A percentile compares a stretch with the other conserved stretches of the same genome.
Evolutionary conservation across 805 yeast genomes (phyloP).

Genomic region (Candida nemodendra): DNA sequence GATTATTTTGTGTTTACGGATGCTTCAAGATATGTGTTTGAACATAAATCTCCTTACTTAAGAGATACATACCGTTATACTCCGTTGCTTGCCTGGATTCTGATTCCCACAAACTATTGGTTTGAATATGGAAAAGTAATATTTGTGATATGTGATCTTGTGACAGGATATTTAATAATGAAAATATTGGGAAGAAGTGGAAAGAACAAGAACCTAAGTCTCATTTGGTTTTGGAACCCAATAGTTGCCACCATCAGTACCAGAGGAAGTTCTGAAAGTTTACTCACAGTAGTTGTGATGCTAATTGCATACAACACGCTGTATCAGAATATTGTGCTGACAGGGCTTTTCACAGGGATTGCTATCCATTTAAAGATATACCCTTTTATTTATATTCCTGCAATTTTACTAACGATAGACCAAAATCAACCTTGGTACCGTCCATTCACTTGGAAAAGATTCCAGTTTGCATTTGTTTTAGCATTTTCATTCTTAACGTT

Average conservation of each 20-base stretch:
- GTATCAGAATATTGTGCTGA: slow-evolving; percentile 28
- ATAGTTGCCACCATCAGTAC: slow-evolving; percentile 93
- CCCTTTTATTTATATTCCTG: slow-evolving; percentile 85
- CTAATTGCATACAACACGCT: slow-evolving; percentile 49
- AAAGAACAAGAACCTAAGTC: slow-evolving; percentile 15
- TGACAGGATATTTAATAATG: slow-evolving; percentile 70
- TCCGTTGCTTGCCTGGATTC: slow-evolving; percentile 81
- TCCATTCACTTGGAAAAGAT: slow-evolving; percentile 43
- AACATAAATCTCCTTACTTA: slow-evolving; percentile 64
- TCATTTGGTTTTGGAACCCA: slow-evolving; percentile 86
- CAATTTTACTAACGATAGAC: slow-evolving; percentile 46
- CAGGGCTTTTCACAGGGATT: slow-evolving; percentile 62
- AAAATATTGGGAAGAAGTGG: slow-evolving; percentile 33
- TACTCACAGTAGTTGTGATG: slow-evolving; percentile 76
- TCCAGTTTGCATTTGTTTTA: slow-evolving; percentile 42
- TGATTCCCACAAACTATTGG: slow-evolving; percentile 64
- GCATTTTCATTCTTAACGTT: slow-evolving; percentile 43
- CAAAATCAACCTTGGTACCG: slow-evolving; percentile 31
- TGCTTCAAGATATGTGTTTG: slow-evolving; percentile 71
- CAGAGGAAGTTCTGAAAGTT: slow-evolving; percentile 90
- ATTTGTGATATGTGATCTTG: slow-evolving; percentile 73
- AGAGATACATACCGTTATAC: slow-evolving; percentile 94
- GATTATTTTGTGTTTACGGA: slow-evolving; percentile 94
- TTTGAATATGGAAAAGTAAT: slow-evolving; percentile 75
- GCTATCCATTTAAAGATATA: slow-evolving; percentile 89